Evolutionary conservation across 371 early-diverging fungal species (phyloP).

Genomic region (Rhizopus delemar): DNA sequence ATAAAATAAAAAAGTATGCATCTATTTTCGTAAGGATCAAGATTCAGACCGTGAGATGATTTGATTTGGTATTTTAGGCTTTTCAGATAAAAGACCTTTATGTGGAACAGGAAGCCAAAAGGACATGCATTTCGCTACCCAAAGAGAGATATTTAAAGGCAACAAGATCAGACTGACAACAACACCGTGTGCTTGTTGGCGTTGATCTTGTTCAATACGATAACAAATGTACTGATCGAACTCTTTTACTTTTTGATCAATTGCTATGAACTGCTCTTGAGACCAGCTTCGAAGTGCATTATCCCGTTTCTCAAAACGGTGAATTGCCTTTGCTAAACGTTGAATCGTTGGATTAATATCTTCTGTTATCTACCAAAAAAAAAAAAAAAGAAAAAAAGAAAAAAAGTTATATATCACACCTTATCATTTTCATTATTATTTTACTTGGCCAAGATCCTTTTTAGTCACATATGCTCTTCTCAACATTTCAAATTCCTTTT

Average conservation of each 20-base stretch:
- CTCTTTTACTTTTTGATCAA: slow-evolving; percentile 60
- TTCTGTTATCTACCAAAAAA: slow-evolving; percentile 31
- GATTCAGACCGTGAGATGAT: slow-evolving; percentile 1
- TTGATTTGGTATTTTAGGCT: not conserved
- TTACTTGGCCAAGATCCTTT: slow-evolving; percentile 61
- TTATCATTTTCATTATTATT: not conserved
- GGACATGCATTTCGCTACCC: slow-evolving; percentile 41
- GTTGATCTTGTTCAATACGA: slow-evolving; percentile 57
- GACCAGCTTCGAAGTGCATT: slow-evolving; percentile 53
- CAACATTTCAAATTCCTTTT: slow-evolving; percentile 53
- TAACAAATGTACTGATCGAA: slow-evolving; percentile 59
- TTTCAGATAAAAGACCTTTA: slow-evolving; percentile 2
- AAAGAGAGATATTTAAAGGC: slow-evolving; percentile 46
- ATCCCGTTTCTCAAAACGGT: slow-evolving; percentile 65
- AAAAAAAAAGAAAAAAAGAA: not conserved
- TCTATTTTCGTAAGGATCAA: not conserved
- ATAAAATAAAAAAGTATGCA: not conserved
- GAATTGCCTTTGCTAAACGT: slow-evolving; percentile 57
- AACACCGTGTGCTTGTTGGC: slow-evolving; percentile 28
- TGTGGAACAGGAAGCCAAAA: slow-evolving; percentile 13
- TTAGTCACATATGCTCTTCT: slow-evolving; percentile 67
- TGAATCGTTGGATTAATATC: slow-evolving; percentile 41
- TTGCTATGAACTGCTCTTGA: slow-evolving; percentile 53
- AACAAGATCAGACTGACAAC: slow-evolving; percentile 39
- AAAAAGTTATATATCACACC: slow-evolving; percentile 5